These are phyloP conservation scores for Buxus sempervirens DNA, from an alignment of 164 flowering plant species.

Conservation along the genomic window DNA sequence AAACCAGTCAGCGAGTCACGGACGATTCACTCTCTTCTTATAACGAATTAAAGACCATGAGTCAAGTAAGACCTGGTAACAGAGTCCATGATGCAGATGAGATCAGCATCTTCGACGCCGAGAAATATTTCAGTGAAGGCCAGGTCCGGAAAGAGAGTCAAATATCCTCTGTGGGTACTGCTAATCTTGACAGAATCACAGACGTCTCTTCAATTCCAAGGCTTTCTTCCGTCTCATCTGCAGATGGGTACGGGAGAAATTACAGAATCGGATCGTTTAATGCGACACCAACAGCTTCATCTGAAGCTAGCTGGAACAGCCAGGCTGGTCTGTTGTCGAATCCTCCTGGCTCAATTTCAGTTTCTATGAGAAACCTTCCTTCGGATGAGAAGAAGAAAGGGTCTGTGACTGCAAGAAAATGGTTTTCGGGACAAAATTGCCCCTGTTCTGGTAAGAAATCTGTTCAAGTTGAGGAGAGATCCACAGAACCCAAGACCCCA, in stretches of 20 bases:
- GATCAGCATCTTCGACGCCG: conserved; percentile 72
- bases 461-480: conserved; percentile 48
- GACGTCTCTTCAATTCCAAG: conserved; percentile 21
- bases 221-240: conserved; percentile 52
- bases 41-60: neutral
- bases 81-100: conserved; percentile 36
- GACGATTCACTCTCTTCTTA: conserved; percentile 45
- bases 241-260: conserved; percentile 40
- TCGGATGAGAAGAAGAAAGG: conserved; percentile 19
- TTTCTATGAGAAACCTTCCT: conserved; percentile 29
- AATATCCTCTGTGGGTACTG: conserved; percentile 3
- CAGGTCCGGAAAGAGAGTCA: conserved; percentile 16
- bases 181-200: conserved; percentile 5
- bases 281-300: conserved; percentile 85
- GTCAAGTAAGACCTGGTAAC: neutral
- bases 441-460: conserved; percentile 74
- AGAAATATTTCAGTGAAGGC: conserved; percentile 60
- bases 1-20: conserved; percentile 11
- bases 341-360: conserved; percentile 52
- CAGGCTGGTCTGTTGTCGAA: conserved; percentile 68
- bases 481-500: conserved; percentile 23
- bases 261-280: conserved; percentile 53
- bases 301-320: conserved; percentile 96
- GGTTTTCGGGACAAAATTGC: conserved; percentile 62
- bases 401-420: conserved; percentile 17